Percentiles rank a stretch among this genome's conserved stretches.
Evolutionary conservation across 2,329 filamentous ascomycete species (phyloP).

Genomic region (Ceratocystis harringtonii): DNA sequence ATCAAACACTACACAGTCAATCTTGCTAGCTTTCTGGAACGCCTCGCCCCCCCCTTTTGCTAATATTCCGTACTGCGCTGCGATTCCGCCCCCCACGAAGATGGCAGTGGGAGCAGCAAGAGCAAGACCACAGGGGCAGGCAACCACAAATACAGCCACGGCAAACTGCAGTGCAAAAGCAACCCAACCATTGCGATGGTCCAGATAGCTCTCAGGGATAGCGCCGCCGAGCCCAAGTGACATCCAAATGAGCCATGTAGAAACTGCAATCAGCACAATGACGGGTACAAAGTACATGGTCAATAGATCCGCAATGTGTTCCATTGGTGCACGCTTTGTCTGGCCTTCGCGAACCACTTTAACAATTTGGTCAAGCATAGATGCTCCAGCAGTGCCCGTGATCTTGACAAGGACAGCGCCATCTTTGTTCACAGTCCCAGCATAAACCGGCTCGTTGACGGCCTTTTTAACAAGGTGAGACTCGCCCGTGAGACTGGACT

Average conservation of each 20-base stretch:
- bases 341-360: conserved; percentile 64
- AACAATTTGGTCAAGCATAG: conserved; percentile 70
- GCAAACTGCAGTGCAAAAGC: conserved; percentile 68
- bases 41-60: conserved; percentile 75
- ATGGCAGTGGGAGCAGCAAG: conserved; percentile 77
- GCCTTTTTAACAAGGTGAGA: conserved; percentile 51
- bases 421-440: conserved; percentile 61
- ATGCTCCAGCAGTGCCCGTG: conserved; percentile 49
- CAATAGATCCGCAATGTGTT: conserved; percentile 56
- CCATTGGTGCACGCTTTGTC: conserved; percentile 58
- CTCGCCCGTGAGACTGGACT: conserved; percentile 78
- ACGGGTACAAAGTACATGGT: conserved; percentile 66
- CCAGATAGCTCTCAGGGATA: conserved; percentile 42
- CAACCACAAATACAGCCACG: conserved; percentile 75
- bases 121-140: conserved; percentile 70
- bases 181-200: conserved; percentile 47
- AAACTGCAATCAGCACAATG: conserved; percentile 52
- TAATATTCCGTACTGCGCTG: conserved; percentile 64
- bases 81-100: conserved; percentile 67
- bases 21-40: conserved; percentile 66
- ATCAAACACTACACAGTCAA: conserved; percentile 72
- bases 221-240: conserved; percentile 42
- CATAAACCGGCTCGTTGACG: conserved; percentile 49
- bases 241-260: conserved; percentile 61
- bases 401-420: conserved; percentile 46